phyloP scores from a whole-genome alignment of 345 rosid genomes.

The Pelargonium nanum region DNA sequence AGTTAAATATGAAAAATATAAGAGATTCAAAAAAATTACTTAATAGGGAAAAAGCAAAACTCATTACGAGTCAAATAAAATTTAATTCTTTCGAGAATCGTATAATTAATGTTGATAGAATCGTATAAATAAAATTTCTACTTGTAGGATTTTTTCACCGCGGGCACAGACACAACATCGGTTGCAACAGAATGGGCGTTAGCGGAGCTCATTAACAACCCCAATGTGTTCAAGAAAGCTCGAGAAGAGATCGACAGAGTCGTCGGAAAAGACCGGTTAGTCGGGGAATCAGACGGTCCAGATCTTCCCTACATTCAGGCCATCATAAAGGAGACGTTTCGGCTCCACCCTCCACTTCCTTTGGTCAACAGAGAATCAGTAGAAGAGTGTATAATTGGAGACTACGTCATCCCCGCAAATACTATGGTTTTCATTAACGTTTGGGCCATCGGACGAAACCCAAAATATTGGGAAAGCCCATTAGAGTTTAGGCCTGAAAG shows the following conservation, averaged over 20 bases:
- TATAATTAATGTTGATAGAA: neutral
- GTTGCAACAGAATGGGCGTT: slow-evolving; percentile 30
- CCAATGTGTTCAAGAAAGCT: slow-evolving; percentile 22
- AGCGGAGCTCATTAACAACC: slow-evolving; percentile 37
- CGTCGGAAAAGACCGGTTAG: slow-evolving; percentile 22
- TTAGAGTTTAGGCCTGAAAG: slow-evolving; percentile 29
- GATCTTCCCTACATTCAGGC: slow-evolving; percentile 31
- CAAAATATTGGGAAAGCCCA: slow-evolving; percentile 29
- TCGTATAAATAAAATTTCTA: neutral
- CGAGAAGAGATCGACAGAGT: slow-evolving; percentile 25
- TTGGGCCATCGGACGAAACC: slow-evolving; percentile 36
- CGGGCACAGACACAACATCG: slow-evolving; percentile 39
- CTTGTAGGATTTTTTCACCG: slow-evolving; percentile 33
- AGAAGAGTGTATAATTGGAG: slow-evolving; percentile 16
- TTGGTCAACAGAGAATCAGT: slow-evolving; percentile 23
- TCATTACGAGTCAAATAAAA: too few relatives aligned
- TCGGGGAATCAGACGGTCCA: slow-evolving; percentile 26
- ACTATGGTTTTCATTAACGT: slow-evolving; percentile 24
- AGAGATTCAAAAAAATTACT: too few relatives aligned
- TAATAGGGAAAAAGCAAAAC: too few relatives aligned
- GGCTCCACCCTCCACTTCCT: slow-evolving; percentile 44
- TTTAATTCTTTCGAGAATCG: too few relatives aligned
- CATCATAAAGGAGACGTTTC: slow-evolving; percentile 31
- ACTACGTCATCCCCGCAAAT: slow-evolving; percentile 23
- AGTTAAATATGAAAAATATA: too few relatives aligned